Conservation (phyloP, 257 asterid species). For the Verbascum thapsus region DNA sequence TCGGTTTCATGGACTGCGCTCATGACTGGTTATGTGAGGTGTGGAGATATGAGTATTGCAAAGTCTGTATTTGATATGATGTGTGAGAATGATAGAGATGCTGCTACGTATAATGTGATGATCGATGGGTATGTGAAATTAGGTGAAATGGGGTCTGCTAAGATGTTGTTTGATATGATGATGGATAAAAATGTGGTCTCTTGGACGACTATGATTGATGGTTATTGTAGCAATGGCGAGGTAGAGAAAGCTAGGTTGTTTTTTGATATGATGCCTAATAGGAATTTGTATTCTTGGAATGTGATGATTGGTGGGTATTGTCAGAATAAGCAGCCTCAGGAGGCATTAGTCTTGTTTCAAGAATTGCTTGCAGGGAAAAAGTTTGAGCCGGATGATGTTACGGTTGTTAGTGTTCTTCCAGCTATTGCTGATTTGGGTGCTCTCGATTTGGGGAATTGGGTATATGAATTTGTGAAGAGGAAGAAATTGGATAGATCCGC, state of each 20-base stretch:
- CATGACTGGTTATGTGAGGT: constrained; percentile 67
- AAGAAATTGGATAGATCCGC: constrained; percentile 64
- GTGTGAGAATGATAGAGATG: constrained; percentile 66
- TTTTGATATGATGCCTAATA: constrained; percentile 68
- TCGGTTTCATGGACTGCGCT: constrained; percentile 91
- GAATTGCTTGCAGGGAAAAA: constrained; percentile 47
- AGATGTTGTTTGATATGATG: constrained; percentile 58
- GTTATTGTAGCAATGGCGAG: constrained; percentile 63
- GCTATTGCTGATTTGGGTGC: constrained; percentile 90
- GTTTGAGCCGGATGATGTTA: constrained; percentile 73
- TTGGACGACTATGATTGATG: constrained; percentile 91
- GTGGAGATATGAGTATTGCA: constrained; percentile 56
- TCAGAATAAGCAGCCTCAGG: constrained; percentile 66
- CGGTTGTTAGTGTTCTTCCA: constrained; percentile 78
- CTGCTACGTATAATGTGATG: constrained; percentile 75
- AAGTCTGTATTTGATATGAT: constrained; percentile 47
- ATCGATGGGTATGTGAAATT: constrained; percentile 77
- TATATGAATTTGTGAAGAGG: constrained; percentile 55
- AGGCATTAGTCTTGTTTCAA: constrained; percentile 66
- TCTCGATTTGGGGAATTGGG: constrained; percentile 81
- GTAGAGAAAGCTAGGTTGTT: constrained; percentile 60
- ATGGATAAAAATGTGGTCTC: constrained; percentile 80
- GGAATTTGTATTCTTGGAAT: constrained; percentile 89
- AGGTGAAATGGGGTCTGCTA: constrained; percentile 64
- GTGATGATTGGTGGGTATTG: constrained; percentile 87